These are phyloP conservation scores for Prosopis cineraria DNA, from an alignment of 306 rosid genomes.

Conservation along the genomic window DNA sequence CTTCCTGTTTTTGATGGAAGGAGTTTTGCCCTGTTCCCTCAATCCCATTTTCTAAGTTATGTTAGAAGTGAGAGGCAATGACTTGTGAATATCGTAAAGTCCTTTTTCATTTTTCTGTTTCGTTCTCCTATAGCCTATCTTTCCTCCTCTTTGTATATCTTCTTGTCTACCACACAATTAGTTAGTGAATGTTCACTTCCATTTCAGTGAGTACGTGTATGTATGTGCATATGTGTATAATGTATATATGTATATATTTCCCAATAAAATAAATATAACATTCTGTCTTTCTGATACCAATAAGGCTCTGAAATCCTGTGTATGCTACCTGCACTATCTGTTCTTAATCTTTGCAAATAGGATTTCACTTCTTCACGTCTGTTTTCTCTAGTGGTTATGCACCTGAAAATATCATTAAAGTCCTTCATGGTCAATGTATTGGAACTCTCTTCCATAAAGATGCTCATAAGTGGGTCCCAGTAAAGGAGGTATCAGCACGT, in stretches of 20 bases:
- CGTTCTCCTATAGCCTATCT: not conserved
- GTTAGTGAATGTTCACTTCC: conserved; percentile 14
- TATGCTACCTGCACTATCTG: conserved; percentile 25
- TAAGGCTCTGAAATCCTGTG: conserved; percentile 19
- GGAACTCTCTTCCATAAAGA: conserved; percentile 96
- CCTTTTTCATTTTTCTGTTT: conserved; percentile 5
- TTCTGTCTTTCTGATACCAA: conserved; percentile 3
- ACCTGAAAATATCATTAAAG: conserved; percentile 70
- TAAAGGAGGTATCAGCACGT: conserved; percentile 72
- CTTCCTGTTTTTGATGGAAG: not conserved
- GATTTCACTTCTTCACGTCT: conserved; percentile 29
- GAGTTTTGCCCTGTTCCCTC: not conserved
- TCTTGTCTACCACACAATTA: not conserved
- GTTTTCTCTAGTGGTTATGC: conserved; percentile 72
- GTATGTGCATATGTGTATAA: not conserved
- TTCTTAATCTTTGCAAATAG: conserved; percentile 26
- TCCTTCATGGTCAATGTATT: conserved; percentile 82
- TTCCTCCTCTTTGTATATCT: not conserved
- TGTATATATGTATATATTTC: not conserved
- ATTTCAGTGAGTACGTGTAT: not conserved
- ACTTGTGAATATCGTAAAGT: not conserved
- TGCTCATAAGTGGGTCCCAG: conserved; percentile 71
- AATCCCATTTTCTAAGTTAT: conserved; percentile 19
- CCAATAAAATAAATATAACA: not conserved
- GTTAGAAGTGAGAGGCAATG: not conserved